These are phyloP conservation scores for Cronartium ribicola DNA, from an alignment of 1,284 basidiomycete genomes.

Conservation along the genomic window DNA sequence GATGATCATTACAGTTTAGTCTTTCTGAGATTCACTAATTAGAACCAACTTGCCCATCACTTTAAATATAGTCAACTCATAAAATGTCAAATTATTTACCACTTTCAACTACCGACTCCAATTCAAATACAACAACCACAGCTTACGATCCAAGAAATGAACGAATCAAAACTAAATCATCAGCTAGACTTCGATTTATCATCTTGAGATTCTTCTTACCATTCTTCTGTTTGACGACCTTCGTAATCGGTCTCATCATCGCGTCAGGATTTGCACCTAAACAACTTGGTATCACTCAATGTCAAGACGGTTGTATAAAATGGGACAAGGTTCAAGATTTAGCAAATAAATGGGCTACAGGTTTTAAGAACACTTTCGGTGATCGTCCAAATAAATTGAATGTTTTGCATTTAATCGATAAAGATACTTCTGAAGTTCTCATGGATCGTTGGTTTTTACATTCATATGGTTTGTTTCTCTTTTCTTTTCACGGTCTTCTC, in stretches of 20 bases:
- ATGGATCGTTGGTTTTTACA: slow-evolving; percentile 41
- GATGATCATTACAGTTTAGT: too few species aligned
- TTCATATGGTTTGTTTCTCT: slow-evolving; percentile 21
- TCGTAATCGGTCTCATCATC: neutral
- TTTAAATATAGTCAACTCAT: too few species aligned
- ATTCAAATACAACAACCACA: neutral
- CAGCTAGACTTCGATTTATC: neutral
- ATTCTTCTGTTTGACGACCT: neutral
- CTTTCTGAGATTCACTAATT: too few species aligned
- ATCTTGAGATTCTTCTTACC: neutral
- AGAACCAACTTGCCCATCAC: too few species aligned
- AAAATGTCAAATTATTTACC: neutral
- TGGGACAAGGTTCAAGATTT: slow-evolving; percentile 32
- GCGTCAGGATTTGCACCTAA: neutral
- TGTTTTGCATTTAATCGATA: slow-evolving; percentile 35
- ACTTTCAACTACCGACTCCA: neutral
- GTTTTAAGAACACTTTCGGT: slow-evolving; percentile 9
- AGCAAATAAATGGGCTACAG: slow-evolving; percentile 26
- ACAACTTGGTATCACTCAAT: slow-evolving; percentile 8
- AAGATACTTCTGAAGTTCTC: slow-evolving; percentile 36
- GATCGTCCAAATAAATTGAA: slow-evolving; percentile 12
- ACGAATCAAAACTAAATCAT: neutral
- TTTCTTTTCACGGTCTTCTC: neutral
- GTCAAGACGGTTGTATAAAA: slow-evolving; percentile 21
- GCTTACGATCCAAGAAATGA: neutral